Base-by-base conservation (phyloP, 1,284 basidiomycete species). In the Macrocybe sp. region DNA sequence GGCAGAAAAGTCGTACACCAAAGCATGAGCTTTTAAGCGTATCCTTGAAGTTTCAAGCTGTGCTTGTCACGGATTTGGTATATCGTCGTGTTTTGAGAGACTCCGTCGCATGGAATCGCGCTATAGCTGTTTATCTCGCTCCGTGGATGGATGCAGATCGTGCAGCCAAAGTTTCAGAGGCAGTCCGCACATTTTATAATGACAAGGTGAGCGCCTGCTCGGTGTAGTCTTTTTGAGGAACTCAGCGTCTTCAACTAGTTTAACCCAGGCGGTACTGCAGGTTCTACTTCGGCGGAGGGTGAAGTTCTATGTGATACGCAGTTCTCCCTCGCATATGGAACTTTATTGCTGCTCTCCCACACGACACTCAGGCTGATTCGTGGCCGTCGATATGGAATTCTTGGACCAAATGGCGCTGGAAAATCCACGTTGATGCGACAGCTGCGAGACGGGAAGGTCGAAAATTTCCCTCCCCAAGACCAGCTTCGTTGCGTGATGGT, bases 381-480 rank as follows among this genome's bases (percentile, higher is more conserved):
- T 59, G 97, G 96, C 34, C 82, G 83, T 57, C 81, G 92, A 52
- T 99, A 99, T 70, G 96, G 97, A 64, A 92, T 99, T 58, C 86
- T 97, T 43, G 96, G 94, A 37, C 81, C 90, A 33, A 99, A 99
- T 70, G 96, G 96, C 57, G 90, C 90, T 51, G 96, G 96, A 56
- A 99, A 99, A 73, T 92, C 90, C 40, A 99, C 97, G 1, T 78
- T 99, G 47, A 88, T 99, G 84, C 91, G 96, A 62, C 95, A 97
- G 59, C 83, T 99, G 59, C 82, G 90, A 41, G 93, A 96, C 61
- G 89, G 90, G 49, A 97, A 97, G 71, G 93, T 94, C 36, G 94
- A 97, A 68, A 94, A 94, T 62, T 97, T 96, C 71, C 94, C 94
- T n/a, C 78, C 90, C 8, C 90, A 85, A 62, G 85, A 89, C 57